These are phyloP conservation scores for Alternaria gaisen DNA, from an alignment of 2,329 filamentous ascomycete genomes.

Conservation along the genomic window DNA sequence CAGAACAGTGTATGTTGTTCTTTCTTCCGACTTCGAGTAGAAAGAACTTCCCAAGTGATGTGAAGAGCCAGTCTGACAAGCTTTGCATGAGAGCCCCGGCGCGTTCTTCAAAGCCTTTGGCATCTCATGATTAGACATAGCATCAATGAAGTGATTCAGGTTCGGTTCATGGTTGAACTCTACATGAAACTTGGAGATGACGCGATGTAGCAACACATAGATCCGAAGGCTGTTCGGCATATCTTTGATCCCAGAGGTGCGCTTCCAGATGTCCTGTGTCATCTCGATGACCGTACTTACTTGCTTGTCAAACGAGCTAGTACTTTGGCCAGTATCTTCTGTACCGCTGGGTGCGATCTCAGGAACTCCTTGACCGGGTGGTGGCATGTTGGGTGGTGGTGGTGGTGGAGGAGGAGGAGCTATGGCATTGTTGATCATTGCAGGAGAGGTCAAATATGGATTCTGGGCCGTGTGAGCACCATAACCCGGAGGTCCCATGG, in stretches of 20 bases:
- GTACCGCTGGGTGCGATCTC: conserved; percentile 26
- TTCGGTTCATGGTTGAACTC: conserved; percentile 66
- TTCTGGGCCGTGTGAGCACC: conserved; percentile 31
- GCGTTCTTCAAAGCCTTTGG: conserved; percentile 56
- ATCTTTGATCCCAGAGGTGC: conserved; percentile 66
- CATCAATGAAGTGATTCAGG: conserved; percentile 64
- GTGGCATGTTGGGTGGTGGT: conserved; percentile 33
- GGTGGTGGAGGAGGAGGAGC: conserved; percentile 32
- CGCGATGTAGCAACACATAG: conserved; percentile 70
- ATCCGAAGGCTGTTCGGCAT: conserved; percentile 70
- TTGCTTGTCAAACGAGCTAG: conserved; percentile 51
- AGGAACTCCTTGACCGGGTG: conserved; percentile 27
- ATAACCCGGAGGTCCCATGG: conserved; percentile 44
- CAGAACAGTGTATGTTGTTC: conserved; percentile 56
- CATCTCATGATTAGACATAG: conserved; percentile 53
- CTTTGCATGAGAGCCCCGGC: conserved; percentile 56
- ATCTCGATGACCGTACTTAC: conserved; percentile 56
- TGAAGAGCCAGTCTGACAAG: conserved; percentile 45
- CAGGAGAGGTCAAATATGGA: conserved; percentile 46
- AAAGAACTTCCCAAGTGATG: conserved; percentile 40
- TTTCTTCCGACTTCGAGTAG: conserved; percentile 50
- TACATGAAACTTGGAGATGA: conserved; percentile 65
- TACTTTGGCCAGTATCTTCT: conserved; percentile 42
- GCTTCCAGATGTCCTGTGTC: conserved; percentile 70
- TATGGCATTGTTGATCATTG: conserved; percentile 39